A percentile compares a stretch with the other conserved stretches of the same genome.
phyloP scores from a whole-genome alignment of 345 rosid genomes.

The Salix caprea region DNA sequence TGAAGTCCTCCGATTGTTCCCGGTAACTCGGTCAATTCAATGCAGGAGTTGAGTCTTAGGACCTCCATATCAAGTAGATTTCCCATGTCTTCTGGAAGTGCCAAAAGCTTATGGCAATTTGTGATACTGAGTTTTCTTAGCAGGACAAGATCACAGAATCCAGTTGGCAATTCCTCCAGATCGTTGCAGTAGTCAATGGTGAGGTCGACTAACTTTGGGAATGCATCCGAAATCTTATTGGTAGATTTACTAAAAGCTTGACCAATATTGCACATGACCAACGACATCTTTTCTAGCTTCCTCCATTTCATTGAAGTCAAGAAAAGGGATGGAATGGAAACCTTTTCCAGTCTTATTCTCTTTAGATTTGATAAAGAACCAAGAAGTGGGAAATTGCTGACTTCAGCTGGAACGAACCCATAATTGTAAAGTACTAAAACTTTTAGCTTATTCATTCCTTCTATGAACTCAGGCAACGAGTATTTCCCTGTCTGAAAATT shows the following conservation, averaged over 20 bases:
- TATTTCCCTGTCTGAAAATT: conserved; percentile 17
- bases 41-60: conserved; percentile 27
- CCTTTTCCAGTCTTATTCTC: conserved; percentile 26
- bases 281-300: conserved; percentile 21
- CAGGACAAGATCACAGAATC: conserved; percentile 12
- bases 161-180: conserved; percentile 22
- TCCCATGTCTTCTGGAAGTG: conserved; percentile 25
- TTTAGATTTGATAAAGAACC: conserved; percentile 15
- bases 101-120: conserved; percentile 17
- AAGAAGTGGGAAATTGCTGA: conserved; percentile 35
- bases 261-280: conserved; percentile 27
- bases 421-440: conserved; percentile 40
- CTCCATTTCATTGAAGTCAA: neutral
- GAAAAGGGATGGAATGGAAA: conserved; percentile 17
- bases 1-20: conserved; percentile 18
- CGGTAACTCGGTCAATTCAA: conserved; percentile 16
- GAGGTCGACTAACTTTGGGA: conserved; percentile 26
- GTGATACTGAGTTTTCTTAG: conserved; percentile 23
- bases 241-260: conserved; percentile 11
- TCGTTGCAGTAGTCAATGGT: conserved; percentile 31
- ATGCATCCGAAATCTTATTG: neutral
- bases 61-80: conserved; percentile 21
- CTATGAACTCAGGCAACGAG: conserved; percentile 46
- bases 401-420: conserved; percentile 28
- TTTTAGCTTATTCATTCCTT: conserved; percentile 40